phyloP scores from a whole-genome alignment of 2,329 filamentous ascomycete genomes.

The Zymoseptoria crescenta region DNA sequence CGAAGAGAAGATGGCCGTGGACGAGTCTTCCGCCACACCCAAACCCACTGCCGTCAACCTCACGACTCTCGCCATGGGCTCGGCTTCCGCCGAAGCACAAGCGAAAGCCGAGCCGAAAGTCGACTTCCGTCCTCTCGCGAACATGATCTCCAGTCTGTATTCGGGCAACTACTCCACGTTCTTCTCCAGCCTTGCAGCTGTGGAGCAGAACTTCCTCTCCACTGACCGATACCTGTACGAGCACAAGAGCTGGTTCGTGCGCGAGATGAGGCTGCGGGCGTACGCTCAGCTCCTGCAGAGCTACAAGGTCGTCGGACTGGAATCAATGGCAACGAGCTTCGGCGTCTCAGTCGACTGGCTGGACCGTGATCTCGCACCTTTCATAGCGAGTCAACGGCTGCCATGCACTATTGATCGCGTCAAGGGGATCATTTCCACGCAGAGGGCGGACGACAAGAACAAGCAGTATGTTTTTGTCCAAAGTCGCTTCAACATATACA shows the following conservation, averaged over 20 bases:
- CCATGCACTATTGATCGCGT: slow-evolving; percentile 97
- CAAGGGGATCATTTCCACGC: slow-evolving; percentile 94
- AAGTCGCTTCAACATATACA: background rate
- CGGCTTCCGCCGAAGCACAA: slow-evolving; percentile 48
- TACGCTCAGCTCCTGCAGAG: slow-evolving; percentile 97
- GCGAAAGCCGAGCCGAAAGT: slow-evolving; percentile 72
- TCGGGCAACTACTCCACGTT: slow-evolving; percentile 89
- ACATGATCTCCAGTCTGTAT: slow-evolving; percentile 86
- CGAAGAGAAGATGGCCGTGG: slow-evolving; percentile 55
- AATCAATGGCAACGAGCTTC: slow-evolving; percentile 96
- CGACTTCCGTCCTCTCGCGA: slow-evolving; percentile 81
- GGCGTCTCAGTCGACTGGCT: slow-evolving; percentile 94
- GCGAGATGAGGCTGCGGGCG: slow-evolving; percentile 92
- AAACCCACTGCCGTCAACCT: slow-evolving; percentile 74
- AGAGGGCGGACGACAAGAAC: slow-evolving; percentile 97
- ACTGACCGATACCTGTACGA: slow-evolving; percentile 93
- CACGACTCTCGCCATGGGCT: slow-evolving; percentile 64
- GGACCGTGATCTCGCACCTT: slow-evolving; percentile 90
- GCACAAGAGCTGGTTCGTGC: slow-evolving; percentile 94
- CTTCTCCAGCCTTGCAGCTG: slow-evolving; percentile 79
- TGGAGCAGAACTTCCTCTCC: slow-evolving; percentile 88
- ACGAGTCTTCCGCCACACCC: slow-evolving; percentile 23
- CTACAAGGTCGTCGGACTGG: slow-evolving; percentile 92
- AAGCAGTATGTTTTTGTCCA: slow-evolving; percentile 56
- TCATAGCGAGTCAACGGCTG: slow-evolving; percentile 90